These are phyloP conservation scores for Phaeodactylum tricornutum DNA, from an alignment of 108 stramenopile genomes.

Conservation along the genomic window DNA sequence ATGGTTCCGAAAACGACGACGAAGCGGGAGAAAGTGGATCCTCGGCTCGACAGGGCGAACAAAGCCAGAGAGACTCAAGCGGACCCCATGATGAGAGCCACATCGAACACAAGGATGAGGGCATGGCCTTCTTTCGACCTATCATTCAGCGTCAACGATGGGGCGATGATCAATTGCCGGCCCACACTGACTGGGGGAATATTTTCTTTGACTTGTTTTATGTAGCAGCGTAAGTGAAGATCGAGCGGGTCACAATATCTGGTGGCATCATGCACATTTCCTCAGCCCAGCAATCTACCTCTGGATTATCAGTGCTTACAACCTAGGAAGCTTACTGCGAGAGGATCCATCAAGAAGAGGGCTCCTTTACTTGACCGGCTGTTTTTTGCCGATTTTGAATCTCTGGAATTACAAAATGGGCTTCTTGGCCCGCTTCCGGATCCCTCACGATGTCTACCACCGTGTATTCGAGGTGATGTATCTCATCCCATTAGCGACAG, in stretches of 20 bases:
- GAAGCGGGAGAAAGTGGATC: no score
- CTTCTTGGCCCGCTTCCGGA: constrained; percentile 18
- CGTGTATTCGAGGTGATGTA: constrained; percentile 8
- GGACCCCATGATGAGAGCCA: no score
- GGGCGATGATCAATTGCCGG: constrained; percentile 7
- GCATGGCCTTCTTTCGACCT: constrained; percentile 7
- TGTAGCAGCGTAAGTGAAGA: constrained; percentile 16
- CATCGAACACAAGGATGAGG: neutral
- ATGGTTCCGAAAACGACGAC: no score
- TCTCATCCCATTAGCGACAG: constrained; percentile 8
- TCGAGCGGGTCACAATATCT: no score
- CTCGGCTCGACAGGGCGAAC: no score
- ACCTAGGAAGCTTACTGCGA: constrained; percentile 20
- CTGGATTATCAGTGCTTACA: no score
- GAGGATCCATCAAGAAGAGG: constrained; percentile 20
- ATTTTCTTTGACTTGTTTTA: constrained; percentile 32
- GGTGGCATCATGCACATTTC: no score
- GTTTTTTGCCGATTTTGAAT: constrained; percentile 10
- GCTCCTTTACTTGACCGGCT: constrained; percentile 29
- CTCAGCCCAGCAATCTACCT: no score
- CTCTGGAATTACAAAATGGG: constrained; percentile 21
- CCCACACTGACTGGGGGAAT: constrained; percentile 30
- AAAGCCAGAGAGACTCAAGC: no score
- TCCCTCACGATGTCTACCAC: constrained; percentile 17
- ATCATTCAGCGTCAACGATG: constrained; percentile 14